Conservation (phyloP, 140 eudicot species). For the Anethum foeniculum region DNA sequence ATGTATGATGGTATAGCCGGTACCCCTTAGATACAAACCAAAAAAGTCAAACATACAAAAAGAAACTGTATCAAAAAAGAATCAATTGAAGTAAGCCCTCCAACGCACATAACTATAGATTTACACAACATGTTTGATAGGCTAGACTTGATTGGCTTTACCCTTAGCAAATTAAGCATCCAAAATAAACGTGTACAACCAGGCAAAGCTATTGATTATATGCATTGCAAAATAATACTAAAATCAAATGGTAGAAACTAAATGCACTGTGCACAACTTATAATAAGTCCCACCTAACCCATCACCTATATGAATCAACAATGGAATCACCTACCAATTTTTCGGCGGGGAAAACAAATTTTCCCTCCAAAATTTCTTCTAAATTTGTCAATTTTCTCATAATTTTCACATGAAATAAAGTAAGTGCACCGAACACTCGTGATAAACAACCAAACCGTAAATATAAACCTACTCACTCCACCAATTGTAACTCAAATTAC, state of each 20-base stretch:
- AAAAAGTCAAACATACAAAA: background rate
- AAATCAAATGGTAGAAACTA: background rate
- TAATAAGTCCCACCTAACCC: background rate
- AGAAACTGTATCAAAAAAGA: no score
- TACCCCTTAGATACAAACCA: background rate
- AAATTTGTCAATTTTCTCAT: no score
- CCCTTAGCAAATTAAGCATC: background rate
- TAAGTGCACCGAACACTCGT: no score
- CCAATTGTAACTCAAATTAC: no score
- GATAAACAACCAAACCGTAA: no score
- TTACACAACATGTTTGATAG: background rate
- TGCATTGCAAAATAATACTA: background rate
- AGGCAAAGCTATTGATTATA: background rate
- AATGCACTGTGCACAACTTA: background rate
- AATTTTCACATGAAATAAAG: no score
- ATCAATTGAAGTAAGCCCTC: background rate
- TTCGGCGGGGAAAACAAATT: background rate
- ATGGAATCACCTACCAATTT: background rate
- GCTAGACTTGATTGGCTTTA: background rate
- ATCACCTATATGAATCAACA: constrained; percentile 7
- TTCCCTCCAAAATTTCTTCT: background rate
- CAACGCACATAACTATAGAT: background rate
- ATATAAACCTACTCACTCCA: no score
- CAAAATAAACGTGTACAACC: background rate
- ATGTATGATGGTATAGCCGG: background rate